Evolutionary conservation across 1,284 basidiomycete genomes (phyloP), one percentile per base, ranked within the genome.

Genomic region (Stygiomarasmius scandens): DNA sequence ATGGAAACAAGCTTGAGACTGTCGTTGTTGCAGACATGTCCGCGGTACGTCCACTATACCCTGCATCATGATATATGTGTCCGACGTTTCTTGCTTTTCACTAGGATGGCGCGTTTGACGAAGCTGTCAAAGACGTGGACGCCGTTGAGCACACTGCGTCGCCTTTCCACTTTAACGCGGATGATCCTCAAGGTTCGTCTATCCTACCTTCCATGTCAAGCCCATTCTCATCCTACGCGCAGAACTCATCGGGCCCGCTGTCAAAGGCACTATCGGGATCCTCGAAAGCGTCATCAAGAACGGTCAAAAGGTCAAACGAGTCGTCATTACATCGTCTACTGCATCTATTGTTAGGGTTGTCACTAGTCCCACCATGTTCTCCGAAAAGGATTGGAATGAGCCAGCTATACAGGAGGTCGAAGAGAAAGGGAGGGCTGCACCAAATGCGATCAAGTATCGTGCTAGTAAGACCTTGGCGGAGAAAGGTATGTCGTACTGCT

Each of bases 241-340:
- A 76, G 79, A 74, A 22, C 60, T 75, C 19, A 74, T 78, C 58
- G 59, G 63, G 5, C 78, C 78, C 6, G 79, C 79, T 27, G 72
- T 81, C 0, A 66, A 72, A 11, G 79, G 78, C 12, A 80, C 79
- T 1, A 56, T 75, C 5, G 69, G 74, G 2, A 70, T 81, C 41
- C 62, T 81, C 27, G 63, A 72, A 29, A 77, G 74, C 56, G 71
- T 71, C 1, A 51, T 70, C 1, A 74, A 73, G 55, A 55, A 69
- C 46, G 75, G 70, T 38, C 59, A 61, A 19, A 56, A 63, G 3
- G 74, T 88, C 58, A 81, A 85, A 66, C 79, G 88, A 3, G 74
- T 92, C 48, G 82, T 91, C 11, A 69, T 91, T 48, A 89, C 87
- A 0, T 83, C 82, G 1, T 89, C 87, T 2, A 74, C 76, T 55